These are phyloP conservation scores for Chiua sp. DNA, from an alignment of 1,284 basidiomycete species.

Conservation along the genomic window DNA sequence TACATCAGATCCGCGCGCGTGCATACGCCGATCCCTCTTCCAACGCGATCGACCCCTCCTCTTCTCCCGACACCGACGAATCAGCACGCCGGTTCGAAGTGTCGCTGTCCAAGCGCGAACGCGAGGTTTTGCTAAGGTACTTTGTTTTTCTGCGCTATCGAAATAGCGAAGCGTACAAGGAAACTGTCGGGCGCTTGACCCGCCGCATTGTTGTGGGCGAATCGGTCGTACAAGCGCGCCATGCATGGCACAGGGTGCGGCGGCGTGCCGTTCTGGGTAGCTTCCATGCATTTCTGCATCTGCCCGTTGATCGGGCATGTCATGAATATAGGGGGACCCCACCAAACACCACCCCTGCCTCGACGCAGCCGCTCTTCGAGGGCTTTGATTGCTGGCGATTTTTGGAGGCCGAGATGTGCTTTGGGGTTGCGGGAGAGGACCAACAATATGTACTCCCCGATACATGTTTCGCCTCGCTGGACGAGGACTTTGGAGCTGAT, in stretches of 20 bases:
- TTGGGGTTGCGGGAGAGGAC: slow-evolving; percentile 39
- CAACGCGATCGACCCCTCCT: neutral
- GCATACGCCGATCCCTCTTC: neutral
- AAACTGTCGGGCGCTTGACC: slow-evolving; percentile 34
- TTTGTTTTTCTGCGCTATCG: slow-evolving; percentile 60
- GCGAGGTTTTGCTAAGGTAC: slow-evolving; percentile 50
- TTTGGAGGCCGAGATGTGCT: slow-evolving; percentile 39
- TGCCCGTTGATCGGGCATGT: neutral
- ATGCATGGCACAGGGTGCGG: slow-evolving; percentile 36
- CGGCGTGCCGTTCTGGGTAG: slow-evolving; percentile 31
- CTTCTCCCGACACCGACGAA: neutral
- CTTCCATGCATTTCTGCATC: slow-evolving; percentile 35
- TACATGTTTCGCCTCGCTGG: slow-evolving; percentile 40
- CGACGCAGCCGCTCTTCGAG: slow-evolving; percentile 16
- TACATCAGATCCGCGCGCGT: slow-evolving; percentile 33
- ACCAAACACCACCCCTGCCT: too few species aligned
- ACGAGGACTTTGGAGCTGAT: slow-evolving; percentile 37
- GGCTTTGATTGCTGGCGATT: slow-evolving; percentile 36
- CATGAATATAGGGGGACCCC: neutral
- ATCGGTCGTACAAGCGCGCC: slow-evolving; percentile 28
- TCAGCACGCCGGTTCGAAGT: slow-evolving; percentile 26
- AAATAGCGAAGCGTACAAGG: slow-evolving; percentile 51
- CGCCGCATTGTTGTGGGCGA: slow-evolving; percentile 21
- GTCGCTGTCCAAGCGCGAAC: slow-evolving; percentile 37
- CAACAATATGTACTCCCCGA: slow-evolving; percentile 44